These are phyloP conservation scores for Pyrenochaeta sp. DNA, from an alignment of 2,329 filamentous ascomycete genomes.

Conservation along the genomic window DNA sequence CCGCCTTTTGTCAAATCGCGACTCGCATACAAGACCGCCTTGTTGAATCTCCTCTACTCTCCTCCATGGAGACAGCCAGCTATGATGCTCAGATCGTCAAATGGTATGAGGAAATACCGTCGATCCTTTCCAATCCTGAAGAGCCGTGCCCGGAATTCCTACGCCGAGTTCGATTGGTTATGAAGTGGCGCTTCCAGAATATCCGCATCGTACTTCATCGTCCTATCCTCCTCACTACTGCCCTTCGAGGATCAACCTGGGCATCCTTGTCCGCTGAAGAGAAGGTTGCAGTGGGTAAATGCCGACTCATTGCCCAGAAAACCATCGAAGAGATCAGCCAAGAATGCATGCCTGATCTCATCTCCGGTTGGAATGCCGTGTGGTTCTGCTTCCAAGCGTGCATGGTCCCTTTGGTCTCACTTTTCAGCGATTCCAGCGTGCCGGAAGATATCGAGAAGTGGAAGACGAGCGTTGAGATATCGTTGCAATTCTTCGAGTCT, in stretches of 20 bases:
- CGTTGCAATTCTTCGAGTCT: slow-evolving; percentile 52
- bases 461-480: slow-evolving; percentile 51
- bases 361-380: slow-evolving; percentile 81
- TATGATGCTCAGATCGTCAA: slow-evolving; percentile 73
- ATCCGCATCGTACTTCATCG: slow-evolving; percentile 78
- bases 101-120: slow-evolving; percentile 75
- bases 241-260: slow-evolving; percentile 61
- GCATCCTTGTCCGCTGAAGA: slow-evolving; percentile 67
- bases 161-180: slow-evolving; percentile 73
- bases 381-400: slow-evolving; percentile 84
- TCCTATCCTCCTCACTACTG: slow-evolving; percentile 72
- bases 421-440: slow-evolving; percentile 70
- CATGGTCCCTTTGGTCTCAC: slow-evolving; percentile 77
- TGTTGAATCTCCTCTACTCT: slow-evolving; percentile 71
- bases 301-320: slow-evolving; percentile 71
- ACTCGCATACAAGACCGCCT: slow-evolving; percentile 79
- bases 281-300: slow-evolving; percentile 71
- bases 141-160: slow-evolving; percentile 75
- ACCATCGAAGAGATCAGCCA: slow-evolving; percentile 75
- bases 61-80: slow-evolving; percentile 69
- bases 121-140: slow-evolving; percentile 49
- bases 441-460: slow-evolving; percentile 52
- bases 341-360: slow-evolving; percentile 75
- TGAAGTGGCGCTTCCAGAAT: slow-evolving; percentile 85
- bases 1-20: slow-evolving; percentile 80